A percentile compares a stretch with the other conserved stretches of the same genome.
Evolutionary conservation across 345 rosid species (phyloP).

Genomic region (Physaria fendleri): DNA sequence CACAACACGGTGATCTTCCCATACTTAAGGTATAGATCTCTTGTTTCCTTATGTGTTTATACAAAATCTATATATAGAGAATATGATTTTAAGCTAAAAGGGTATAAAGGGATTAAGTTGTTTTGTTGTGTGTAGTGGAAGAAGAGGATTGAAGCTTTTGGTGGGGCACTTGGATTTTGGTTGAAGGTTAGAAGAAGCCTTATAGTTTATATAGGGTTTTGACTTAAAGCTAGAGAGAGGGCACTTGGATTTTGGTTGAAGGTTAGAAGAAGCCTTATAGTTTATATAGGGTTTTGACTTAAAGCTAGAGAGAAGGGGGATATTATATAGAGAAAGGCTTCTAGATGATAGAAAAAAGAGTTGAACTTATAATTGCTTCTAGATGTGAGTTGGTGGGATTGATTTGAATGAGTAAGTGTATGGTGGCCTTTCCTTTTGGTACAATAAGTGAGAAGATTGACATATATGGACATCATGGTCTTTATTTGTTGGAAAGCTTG

Average conservation of each 20-base stretch:
- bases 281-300: constrained; percentile 32
- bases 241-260: constrained; percentile 31
- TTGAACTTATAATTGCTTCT: constrained; percentile 60
- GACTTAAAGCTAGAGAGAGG: constrained; percentile 30
- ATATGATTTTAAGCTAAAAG: constrained; percentile 18
- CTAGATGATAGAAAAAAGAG: constrained; percentile 19
- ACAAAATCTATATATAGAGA: constrained; percentile 7
- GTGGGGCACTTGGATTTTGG: constrained; percentile 32
- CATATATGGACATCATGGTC: constrained; percentile 29
- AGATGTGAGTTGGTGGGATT: constrained; percentile 98
- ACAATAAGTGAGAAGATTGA: constrained; percentile 34
- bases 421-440: constrained; percentile 55
- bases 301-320: constrained; percentile 12
- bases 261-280: constrained; percentile 27
- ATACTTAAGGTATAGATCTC: constrained; percentile 29
- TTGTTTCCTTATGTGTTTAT: constrained; percentile 3
- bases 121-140: constrained; percentile 10
- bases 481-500: background rate
- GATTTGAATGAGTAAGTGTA: constrained; percentile 65
- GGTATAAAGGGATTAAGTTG: constrained; percentile 24
- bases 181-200: constrained; percentile 29
- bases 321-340: constrained; percentile 7
- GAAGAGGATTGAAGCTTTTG: constrained; percentile 22
- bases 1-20: constrained; percentile 80
- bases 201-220: constrained; percentile 30